A percentile compares a stretch with the other conserved stretches of the same genome.
These are phyloP conservation scores for Excoecaria agallocha DNA, from an alignment of 345 rosid species.

Conservation along the genomic window DNA sequence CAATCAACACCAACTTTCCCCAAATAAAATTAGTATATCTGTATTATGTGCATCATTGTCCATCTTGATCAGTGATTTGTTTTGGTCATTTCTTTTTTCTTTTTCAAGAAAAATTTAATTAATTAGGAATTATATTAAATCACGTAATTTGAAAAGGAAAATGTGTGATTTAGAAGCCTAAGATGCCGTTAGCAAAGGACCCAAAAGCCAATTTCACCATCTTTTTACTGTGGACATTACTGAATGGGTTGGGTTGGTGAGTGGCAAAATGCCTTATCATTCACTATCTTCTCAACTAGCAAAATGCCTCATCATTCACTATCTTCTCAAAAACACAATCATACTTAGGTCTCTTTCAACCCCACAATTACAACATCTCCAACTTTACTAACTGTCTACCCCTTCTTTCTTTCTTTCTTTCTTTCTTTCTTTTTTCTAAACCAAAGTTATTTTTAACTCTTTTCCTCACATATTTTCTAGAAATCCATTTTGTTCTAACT, in stretches of 20 bases:
- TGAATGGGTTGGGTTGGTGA: slow-evolving; percentile 61
- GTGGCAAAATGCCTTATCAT: slow-evolving; percentile 47
- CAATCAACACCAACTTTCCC: slow-evolving; percentile 43
- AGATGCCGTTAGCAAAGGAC: slow-evolving; percentile 30
- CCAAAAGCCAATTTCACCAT: slow-evolving; percentile 27
- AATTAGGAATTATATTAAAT: neutral
- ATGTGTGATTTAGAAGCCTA: slow-evolving; percentile 27
- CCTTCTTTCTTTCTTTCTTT: too few relatives aligned
- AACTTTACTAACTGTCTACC: slow-evolving; percentile 12
- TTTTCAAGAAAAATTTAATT: neutral
- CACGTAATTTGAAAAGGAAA: neutral
- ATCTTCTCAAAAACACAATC: slow-evolving; percentile 32
- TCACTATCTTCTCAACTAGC: slow-evolving; percentile 35
- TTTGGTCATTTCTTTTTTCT: neutral
- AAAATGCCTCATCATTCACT: slow-evolving; percentile 39
- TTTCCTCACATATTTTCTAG: neutral
- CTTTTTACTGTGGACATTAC: slow-evolving; percentile 30
- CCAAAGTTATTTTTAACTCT: neutral
- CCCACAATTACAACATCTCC: slow-evolving; percentile 23
- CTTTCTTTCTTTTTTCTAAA: neutral
- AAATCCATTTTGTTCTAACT: neutral
- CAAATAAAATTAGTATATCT: slow-evolving; percentile 19
- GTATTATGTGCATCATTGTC: slow-evolving; percentile 26
- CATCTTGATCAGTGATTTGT: slow-evolving; percentile 16
- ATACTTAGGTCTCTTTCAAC: slow-evolving; percentile 30